Base-by-base conservation (phyloP, 140 eudicot species). In the Senecio squalidus region DNA sequence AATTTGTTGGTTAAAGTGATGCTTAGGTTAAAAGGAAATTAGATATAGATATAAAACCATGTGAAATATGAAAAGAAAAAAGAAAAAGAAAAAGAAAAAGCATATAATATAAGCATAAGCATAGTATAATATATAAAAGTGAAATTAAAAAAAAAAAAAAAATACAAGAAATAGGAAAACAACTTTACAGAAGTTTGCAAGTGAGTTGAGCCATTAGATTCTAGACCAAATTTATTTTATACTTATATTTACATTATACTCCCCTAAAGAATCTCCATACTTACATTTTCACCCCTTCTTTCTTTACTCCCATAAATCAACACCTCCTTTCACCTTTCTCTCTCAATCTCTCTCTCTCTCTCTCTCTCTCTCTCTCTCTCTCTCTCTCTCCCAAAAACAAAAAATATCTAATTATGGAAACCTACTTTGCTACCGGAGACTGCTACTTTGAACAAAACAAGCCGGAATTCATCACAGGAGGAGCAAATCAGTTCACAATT, bases 221-320 rank as follows among this genome's bases (percentile, higher is more conserved):
- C 73, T 66, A 72, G 33, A 33, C 45, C 46, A 23, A 6, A 34
- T 46, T 46, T 36, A 47, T 60, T 27, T 2, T 4, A 9, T 6
- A 47, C 6, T 9, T 21, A 21, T 18, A 10, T 22, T 67, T 67
- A 68, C 82, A 71, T 22, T 55, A 52, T 16, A n/a, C 46, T 16
- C 75, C 88, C 88, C 69, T n/a, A n/a, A n/a, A n/a, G n/a, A n/a
- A n/a, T n/a, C n/a, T n/a, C n/a, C n/a, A n/a, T n/a, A n/a, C n/a
- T n/a, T n/a, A n/a, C n/a, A n/a, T n/a, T n/a, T n/a, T 53, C 67
- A 18, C 2, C 21, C 62, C 41, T 30, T 71, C 69, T 80, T 76
- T 83, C 78, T 84, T 80, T 72, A 79, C 55, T 79, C 86, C 54
- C 89, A 48, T 8, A 45, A 67, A 71, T 76, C 71, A 57, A 60